Conservation (phyloP, 805 yeast species). For the Lipomyces sp. region DNA sequence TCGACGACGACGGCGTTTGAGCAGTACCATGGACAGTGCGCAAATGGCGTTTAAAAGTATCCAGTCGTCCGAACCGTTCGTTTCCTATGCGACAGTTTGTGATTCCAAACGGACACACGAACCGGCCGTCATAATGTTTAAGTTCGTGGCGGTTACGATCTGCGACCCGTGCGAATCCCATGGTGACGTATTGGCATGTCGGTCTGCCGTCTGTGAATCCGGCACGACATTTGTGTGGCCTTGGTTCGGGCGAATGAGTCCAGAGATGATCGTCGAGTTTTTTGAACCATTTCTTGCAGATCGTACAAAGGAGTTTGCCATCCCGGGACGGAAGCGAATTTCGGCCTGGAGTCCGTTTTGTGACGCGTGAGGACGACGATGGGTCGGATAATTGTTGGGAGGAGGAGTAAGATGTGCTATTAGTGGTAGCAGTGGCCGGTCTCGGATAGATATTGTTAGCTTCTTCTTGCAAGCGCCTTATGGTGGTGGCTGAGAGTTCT, state of each 20-base stretch:
- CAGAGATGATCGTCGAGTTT: conserved; percentile 32
- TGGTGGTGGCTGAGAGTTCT: conserved; percentile 7
- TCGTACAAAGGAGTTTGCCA: conserved; percentile 26
- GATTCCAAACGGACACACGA: conserved; percentile 28
- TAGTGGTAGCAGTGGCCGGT: conserved; percentile 5
- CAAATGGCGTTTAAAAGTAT: conserved; percentile 32
- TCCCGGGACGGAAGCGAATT: conserved; percentile 12
- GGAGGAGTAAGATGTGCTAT: neutral
- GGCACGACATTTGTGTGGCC: conserved; percentile 34
- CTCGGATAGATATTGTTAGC: neutral
- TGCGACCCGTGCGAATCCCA: conserved; percentile 33
- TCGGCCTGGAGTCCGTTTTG: neutral
- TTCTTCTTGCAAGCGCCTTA: neutral
- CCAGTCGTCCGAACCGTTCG: conserved; percentile 32
- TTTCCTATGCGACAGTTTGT: conserved; percentile 21
- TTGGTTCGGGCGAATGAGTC: conserved; percentile 31
- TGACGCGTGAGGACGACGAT: neutral
- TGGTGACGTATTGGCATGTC: conserved; percentile 26
- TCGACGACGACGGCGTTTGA: neutral
- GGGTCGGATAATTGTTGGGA: neutral
- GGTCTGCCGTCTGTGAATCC: conserved; percentile 21
- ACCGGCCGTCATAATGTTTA: conserved; percentile 30
- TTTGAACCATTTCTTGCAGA: conserved; percentile 31
- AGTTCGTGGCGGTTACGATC: conserved; percentile 30
- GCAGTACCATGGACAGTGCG: conserved; percentile 27